Evolutionary conservation across 2,329 filamentous ascomycete genomes (phyloP).

Genomic region (Colletotrichum cordylinicola): DNA sequence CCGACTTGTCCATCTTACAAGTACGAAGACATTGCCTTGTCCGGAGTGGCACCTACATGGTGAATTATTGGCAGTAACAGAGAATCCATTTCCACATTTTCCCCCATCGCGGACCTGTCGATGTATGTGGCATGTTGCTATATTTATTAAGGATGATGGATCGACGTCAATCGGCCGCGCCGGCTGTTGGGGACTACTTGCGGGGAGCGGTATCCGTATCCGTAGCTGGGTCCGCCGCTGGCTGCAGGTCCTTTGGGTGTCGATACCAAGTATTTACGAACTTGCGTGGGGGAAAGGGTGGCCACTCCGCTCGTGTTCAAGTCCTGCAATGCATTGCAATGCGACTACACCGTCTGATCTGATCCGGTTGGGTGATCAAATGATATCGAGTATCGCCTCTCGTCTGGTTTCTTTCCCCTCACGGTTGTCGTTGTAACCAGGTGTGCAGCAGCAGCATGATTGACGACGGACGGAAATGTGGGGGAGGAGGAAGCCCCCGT

Average conservation of each 20-base stretch:
- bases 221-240: neutral
- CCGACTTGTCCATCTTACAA: neutral
- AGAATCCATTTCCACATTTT: neutral
- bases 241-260: neutral
- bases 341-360: neutral
- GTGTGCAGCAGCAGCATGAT: neutral
- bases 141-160: slow-evolving; percentile 8
- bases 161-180: neutral
- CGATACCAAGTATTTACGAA: neutral
- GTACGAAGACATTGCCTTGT: neutral
- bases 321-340: neutral
- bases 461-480: neutral
- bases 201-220: neutral
- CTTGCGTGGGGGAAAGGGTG: neutral
- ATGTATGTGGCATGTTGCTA: neutral
- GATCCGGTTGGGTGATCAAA: neutral
- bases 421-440: neutral
- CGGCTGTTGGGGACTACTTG: neutral
- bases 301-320: neutral
- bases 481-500: neutral
- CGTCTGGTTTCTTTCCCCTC: neutral
- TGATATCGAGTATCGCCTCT: neutral
- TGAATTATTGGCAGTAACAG: neutral
- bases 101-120: neutral
- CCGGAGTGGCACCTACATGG: neutral